These are phyloP conservation scores for Syncephalastrum sp. DNA, from an alignment of 371 early-diverging fungal species.

Conservation along the genomic window DNA sequence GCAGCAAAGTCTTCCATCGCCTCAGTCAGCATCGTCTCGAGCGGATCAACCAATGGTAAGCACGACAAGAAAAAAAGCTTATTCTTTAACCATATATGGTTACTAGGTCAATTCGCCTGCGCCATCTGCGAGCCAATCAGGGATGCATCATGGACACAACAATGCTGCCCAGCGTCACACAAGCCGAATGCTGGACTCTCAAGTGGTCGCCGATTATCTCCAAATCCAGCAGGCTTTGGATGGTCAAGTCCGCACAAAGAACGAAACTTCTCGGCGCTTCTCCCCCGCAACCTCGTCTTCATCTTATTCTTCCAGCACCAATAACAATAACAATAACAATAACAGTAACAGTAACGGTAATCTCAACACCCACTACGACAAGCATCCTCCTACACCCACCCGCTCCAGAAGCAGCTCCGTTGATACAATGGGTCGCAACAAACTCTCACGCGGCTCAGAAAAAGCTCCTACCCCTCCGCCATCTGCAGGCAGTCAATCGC, in stretches of 20 bases:
- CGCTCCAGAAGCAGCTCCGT: constrained; percentile 42
- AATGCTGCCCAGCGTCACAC: constrained; percentile 3
- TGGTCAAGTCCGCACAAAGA: constrained; percentile 10
- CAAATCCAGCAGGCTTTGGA: constrained; percentile 14
- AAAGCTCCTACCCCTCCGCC: constrained; percentile 14
- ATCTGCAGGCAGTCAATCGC: constrained; percentile 10
- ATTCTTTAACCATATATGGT: neutral
- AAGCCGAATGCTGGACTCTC: constrained; percentile 19
- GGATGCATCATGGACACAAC: constrained; percentile 2
- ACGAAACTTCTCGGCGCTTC: constrained; percentile 3
- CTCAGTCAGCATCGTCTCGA: constrained; percentile 7
- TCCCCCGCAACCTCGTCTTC: constrained; percentile 6
- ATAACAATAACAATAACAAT: too few relatives aligned
- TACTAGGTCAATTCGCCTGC: too few relatives aligned
- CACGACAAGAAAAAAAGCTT: neutral
- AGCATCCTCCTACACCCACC: constrained; percentile 30
- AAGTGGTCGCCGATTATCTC: constrained; percentile 18
- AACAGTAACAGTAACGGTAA: too few relatives aligned
- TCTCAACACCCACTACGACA: constrained; percentile 7
- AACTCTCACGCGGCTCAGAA: constrained; percentile 14
- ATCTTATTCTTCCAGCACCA: neutral
- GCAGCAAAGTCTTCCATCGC: neutral
- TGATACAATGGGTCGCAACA: constrained; percentile 14
- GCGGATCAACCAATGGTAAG: constrained; percentile 7
- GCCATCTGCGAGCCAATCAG: constrained; percentile 3